A percentile compares a stretch with the other conserved stretches of the same genome.
Conservation (phyloP, 2,329 filamentous ascomycete species). For the Xylariaceae sp. region DNA sequence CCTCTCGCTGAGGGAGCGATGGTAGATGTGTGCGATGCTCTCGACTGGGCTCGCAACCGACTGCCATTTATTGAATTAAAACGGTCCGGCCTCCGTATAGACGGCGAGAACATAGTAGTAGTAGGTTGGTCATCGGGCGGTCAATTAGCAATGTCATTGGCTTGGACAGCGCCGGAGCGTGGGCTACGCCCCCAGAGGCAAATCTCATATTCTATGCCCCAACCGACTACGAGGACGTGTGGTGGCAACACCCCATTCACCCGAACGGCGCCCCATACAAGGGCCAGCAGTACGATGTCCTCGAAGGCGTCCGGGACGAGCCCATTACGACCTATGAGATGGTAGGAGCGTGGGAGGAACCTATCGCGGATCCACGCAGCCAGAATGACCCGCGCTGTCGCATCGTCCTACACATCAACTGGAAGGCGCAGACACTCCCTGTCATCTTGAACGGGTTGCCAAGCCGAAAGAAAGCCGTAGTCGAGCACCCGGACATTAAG, state of each 20-base stretch:
- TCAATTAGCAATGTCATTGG: conserved; percentile 18
- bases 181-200: conserved; percentile 21
- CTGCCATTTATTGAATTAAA: conserved; percentile 37
- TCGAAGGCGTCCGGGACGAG: conserved; percentile 37
- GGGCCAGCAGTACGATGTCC: conserved; percentile 37
- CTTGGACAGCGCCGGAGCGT: conserved; percentile 16
- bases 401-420: conserved; percentile 43
- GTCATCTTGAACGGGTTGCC: conserved; percentile 38
- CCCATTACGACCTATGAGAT: conserved; percentile 34
- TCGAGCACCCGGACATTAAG: neutral
- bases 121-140: conserved; percentile 25
- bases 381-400: conserved; percentile 35
- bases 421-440: conserved; percentile 37
- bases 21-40: conserved; percentile 51
- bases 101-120: conserved; percentile 29
- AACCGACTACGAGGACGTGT: conserved; percentile 23
- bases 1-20: conserved; percentile 54
- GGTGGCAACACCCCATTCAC: conserved; percentile 26
- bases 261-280: conserved; percentile 26
- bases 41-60: conserved; percentile 47
- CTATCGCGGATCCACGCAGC: conserved; percentile 26
- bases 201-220: conserved; percentile 22
- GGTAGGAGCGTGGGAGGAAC: conserved; percentile 21
- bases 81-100: conserved; percentile 31
- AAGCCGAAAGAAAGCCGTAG: conserved; percentile 19